A percentile compares a stretch with the other conserved stretches of the same genome.
These are phyloP conservation scores for Platanthera guangdongensis DNA, from an alignment of 106 monocot species.

Conservation along the genomic window DNA sequence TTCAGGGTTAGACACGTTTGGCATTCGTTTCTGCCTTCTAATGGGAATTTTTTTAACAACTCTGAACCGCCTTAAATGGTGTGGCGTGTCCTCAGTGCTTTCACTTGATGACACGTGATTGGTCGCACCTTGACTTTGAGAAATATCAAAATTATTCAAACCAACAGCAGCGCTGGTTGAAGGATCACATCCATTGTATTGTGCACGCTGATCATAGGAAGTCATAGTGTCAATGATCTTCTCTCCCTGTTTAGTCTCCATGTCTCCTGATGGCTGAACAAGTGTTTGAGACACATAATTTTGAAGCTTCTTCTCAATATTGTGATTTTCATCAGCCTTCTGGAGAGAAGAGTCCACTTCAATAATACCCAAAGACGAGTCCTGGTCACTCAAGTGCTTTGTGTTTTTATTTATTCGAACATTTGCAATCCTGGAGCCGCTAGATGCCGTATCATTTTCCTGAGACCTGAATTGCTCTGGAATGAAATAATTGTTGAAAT, in stretches of 20 bases:
- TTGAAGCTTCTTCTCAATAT: background rate
- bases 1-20: background rate
- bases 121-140: background rate
- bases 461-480: background rate
- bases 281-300: background rate
- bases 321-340: background rate
- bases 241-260: too few species aligned
- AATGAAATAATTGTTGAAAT: background rate
- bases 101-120: background rate
- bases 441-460: background rate
- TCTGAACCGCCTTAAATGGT: background rate
- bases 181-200: too few species aligned
- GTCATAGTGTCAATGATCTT: too few species aligned
- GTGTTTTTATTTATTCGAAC: background rate
- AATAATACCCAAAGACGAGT: background rate
- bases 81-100: background rate
- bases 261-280: too few species aligned
- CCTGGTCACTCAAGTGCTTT: background rate
- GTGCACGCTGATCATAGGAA: too few species aligned
- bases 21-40: background rate
- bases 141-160: background rate
- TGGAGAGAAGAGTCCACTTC: background rate
- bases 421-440: background rate
- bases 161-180: background rate
- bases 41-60: slow-evolving; percentile 1